Evolutionary conservation across 2,329 filamentous ascomycete species (phyloP).

Genomic region (Hymenoscyphus scutula): DNA sequence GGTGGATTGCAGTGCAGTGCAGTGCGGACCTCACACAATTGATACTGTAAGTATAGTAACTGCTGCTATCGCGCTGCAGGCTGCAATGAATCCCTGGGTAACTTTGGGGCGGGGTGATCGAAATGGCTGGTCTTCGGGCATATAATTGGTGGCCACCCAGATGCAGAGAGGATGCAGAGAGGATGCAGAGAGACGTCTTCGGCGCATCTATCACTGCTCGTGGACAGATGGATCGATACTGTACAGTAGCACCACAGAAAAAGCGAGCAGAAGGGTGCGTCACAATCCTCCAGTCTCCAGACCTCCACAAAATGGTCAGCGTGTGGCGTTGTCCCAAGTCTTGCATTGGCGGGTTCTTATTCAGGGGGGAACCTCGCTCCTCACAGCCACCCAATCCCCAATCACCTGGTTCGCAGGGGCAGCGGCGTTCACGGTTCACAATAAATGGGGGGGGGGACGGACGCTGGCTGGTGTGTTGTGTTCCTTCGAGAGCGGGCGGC

Average conservation of each 20-base stretch:
- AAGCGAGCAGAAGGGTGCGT: neutral
- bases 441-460: slow-evolving; percentile 7
- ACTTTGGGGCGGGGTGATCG: slow-evolving; percentile 16
- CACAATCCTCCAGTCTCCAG: slow-evolving; percentile 10
- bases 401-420: slow-evolving; percentile 12
- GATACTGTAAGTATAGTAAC: too few relatives aligned
- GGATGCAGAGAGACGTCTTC: slow-evolving; percentile 5
- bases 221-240: slow-evolving; percentile 1
- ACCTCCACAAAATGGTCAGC: slow-evolving; percentile 3
- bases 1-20: slow-evolving; percentile 2
- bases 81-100: slow-evolving; percentile 23
- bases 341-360: slow-evolving; percentile 1
- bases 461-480: neutral
- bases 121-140: neutral
- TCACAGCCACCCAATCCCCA: neutral
- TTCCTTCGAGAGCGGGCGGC: too few relatives aligned
- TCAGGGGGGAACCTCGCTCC: neutral
- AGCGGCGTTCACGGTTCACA: too few relatives aligned
- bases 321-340: slow-evolving; percentile 10
- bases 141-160: neutral
- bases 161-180: neutral
- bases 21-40: slow-evolving; percentile 17
- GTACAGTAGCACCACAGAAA: too few relatives aligned
- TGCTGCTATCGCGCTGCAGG: slow-evolving; percentile 29
- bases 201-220: slow-evolving; percentile 3